Percentiles rank a stretch among this genome's conserved stretches.
Conservation (phyloP, 2,329 filamentous ascomycete species). For the Raffaelea deltoideospora region DNA sequence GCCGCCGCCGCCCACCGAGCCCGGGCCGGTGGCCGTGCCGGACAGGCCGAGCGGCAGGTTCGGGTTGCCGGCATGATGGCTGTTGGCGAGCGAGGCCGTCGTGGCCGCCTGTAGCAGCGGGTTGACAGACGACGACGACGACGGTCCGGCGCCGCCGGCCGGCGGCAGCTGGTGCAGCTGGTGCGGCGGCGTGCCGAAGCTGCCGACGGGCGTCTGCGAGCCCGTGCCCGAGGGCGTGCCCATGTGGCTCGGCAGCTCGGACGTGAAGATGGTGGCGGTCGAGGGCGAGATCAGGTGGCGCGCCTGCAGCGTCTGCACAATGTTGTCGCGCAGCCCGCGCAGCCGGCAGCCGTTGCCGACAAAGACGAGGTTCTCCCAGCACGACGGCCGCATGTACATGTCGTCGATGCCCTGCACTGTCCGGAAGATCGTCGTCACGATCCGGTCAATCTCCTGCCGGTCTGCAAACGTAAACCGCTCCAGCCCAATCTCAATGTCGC, state of each 20-base stretch:
- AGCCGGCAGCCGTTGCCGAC: constrained; percentile 70
- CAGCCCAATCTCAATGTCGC: constrained; percentile 60
- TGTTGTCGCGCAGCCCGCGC: constrained; percentile 74
- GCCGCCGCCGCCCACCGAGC: constrained; percentile 25
- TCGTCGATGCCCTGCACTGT: constrained; percentile 73
- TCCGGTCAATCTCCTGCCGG: constrained; percentile 62
- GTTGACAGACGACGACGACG: constrained; percentile 54
- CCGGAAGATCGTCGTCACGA: constrained; percentile 71
- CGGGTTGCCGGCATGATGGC: too few relatives aligned
- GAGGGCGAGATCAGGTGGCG: constrained; percentile 86
- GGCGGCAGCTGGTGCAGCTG: constrained; percentile 27
- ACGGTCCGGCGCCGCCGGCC: constrained; percentile 7
- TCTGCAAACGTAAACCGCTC: constrained; percentile 59
- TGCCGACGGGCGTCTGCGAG: constrained; percentile 70
- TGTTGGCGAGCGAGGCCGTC: constrained; percentile 25
- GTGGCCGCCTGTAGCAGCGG: constrained; percentile 57
- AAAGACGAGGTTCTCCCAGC: constrained; percentile 87
- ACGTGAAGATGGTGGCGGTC: constrained; percentile 91
- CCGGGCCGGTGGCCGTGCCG: constrained; percentile 19
- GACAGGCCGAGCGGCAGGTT: constrained; percentile 11
- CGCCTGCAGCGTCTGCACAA: constrained; percentile 61
- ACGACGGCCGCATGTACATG: constrained; percentile 64
- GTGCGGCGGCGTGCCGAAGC: constrained; percentile 36
- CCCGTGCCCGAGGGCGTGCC: constrained; percentile 84
- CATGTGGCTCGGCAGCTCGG: constrained; percentile 85